Base-by-base conservation (phyloP, 192 early-diverging fungal species). In the Coemansia sp. region DNA sequence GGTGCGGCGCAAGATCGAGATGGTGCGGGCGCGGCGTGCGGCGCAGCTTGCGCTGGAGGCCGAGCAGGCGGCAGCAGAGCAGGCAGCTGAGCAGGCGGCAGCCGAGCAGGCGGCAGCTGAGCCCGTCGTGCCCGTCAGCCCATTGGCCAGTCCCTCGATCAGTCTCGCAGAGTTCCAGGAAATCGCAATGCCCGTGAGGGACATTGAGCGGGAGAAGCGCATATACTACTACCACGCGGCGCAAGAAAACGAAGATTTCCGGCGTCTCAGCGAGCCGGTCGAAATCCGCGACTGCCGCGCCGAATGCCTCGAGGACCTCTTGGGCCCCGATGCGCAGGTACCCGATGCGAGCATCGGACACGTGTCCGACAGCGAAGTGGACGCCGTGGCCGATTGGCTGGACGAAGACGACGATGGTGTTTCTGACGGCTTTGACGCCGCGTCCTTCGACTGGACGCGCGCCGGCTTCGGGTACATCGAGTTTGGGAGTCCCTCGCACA, bases 401-500 rank as follows among this genome's bases (percentile, higher is more conserved):
- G 73, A 74, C 46, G 54, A n/a, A n/a, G n/a, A n/a, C n/a, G n/a
- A n/a, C n/a, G n/a, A n/a, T n/a, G n/a, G n/a, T n/a, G n/a, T n/a
- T n/a, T n/a, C n/a, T n/a, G n/a, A n/a, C n/a, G n/a, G n/a, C n/a
- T n/a, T n/a, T n/a, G n/a, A n/a, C n/a, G n/a, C n/a, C n/a, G n/a
- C n/a, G 21, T 76, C 73, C 23, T 69, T 69, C 48, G 71, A 75
- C 53, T 69, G 73, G 73, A 62, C 73, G 25, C 55, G 63, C 17
- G 54, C 69, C 19, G 73, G 73, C 10, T 76, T 76, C 14, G 73
- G 73, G 37, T 70, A 76, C 47, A 70, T 76, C 59, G 73, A 76
- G 64, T 70, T 76, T 59, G 62, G 73, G 18, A 62, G 73, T 12
- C 55, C 37, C 14, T 69, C 67, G 17, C 58, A 59, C 1, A 34